Conservation (phyloP, 768 basidiomycete genomes). For the Auricularia cornea region DNA sequence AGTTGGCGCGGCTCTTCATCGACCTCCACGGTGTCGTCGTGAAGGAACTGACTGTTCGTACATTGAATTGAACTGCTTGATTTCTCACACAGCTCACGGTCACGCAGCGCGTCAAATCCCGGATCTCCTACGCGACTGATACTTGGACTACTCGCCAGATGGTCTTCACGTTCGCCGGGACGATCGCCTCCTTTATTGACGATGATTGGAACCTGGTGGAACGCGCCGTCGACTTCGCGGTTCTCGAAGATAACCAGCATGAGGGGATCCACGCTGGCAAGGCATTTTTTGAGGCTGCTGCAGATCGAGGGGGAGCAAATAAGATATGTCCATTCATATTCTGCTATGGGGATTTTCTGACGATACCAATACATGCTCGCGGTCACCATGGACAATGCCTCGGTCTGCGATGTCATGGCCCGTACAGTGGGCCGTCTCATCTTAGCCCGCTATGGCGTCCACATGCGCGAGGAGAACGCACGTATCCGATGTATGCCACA, state of each 20-base stretch:
- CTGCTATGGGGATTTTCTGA: conserved; percentile 1
- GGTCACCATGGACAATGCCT: conserved; percentile 27
- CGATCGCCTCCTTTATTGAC: conserved; percentile 12
- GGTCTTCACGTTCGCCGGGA: conserved; percentile 14
- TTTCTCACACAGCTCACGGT: not conserved
- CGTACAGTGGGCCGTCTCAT: conserved; percentile 13
- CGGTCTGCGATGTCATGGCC: conserved; percentile 27
- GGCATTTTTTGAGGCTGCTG: conserved; percentile 20
- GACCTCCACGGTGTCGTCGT: conserved; percentile 16
- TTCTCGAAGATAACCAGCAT: conserved; percentile 13
- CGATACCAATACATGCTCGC: conserved; percentile 14
- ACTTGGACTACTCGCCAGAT: conserved; percentile 15
- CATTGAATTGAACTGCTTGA: not conserved
- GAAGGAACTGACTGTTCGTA: conserved; percentile 12
- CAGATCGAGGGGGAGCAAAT: conserved; percentile 18
- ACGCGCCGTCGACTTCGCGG: conserved; percentile 13
- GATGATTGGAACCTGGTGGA: conserved; percentile 15
- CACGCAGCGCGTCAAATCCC: conserved; percentile 10
- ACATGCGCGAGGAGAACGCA: conserved; percentile 16
- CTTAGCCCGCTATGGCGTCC: conserved; percentile 11
- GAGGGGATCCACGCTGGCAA: conserved; percentile 23
- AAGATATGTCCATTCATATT: conserved; percentile 23
- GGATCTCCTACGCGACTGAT: conserved; percentile 10
- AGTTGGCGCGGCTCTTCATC: conserved; percentile 10
- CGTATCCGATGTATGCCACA: conserved; percentile 30